phyloP scores from a whole-genome alignment of 805 yeast species.

The Zygoascus biomembranicola region DNA sequence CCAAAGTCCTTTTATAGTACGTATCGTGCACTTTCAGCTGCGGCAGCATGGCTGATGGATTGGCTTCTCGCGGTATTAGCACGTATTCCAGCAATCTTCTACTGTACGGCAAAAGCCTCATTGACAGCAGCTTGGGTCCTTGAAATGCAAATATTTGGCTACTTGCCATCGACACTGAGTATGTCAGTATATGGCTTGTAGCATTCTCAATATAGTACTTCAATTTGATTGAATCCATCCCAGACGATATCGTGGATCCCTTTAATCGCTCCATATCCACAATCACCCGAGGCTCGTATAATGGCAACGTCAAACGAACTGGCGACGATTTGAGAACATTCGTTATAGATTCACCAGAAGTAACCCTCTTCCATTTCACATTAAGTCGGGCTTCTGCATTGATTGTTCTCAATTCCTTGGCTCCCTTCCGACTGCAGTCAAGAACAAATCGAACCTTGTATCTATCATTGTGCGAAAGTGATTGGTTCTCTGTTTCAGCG shows the following conservation, averaged over 20 bases:
- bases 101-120: slow-evolving; percentile 56
- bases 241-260: neutral
- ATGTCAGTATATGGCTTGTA: slow-evolving; percentile 59
- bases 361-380: slow-evolving; percentile 26
- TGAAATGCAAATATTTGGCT: slow-evolving; percentile 33
- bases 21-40: slow-evolving; percentile 58
- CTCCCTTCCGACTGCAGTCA: slow-evolving; percentile 12
- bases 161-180: slow-evolving; percentile 40
- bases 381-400: slow-evolving; percentile 22
- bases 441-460: slow-evolving; percentile 8
- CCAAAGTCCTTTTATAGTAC: slow-evolving; percentile 55
- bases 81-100: slow-evolving; percentile 30
- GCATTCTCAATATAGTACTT: slow-evolving; percentile 63
- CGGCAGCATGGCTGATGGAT: slow-evolving; percentile 37
- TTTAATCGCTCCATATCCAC: slow-evolving; percentile 24
- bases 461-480: slow-evolving; percentile 16
- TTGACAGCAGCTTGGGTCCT: slow-evolving; percentile 28
- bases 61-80: slow-evolving; percentile 20
- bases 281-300: slow-evolving; percentile 62
- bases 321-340: slow-evolving; percentile 24
- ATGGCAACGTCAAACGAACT: slow-evolving; percentile 50
- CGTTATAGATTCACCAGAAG: neutral
- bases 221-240: slow-evolving; percentile 2
- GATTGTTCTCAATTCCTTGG: slow-evolving; percentile 17
- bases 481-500: neutral